Conservation (phyloP, 257 asterid species). For the Echium plantagineum region DNA sequence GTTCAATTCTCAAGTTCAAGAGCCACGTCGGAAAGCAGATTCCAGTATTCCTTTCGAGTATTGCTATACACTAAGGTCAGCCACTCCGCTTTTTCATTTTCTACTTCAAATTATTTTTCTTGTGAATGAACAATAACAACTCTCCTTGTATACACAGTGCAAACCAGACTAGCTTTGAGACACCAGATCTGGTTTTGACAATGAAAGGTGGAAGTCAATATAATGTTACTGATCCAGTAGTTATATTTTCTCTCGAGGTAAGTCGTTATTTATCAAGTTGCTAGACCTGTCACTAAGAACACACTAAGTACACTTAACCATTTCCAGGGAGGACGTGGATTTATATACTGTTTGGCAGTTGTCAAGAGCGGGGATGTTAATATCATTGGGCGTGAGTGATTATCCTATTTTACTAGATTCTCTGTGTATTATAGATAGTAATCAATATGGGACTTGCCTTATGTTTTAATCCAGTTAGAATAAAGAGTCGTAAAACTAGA, state of each 20-base stretch:
- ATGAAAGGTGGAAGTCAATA: conserved; percentile 67
- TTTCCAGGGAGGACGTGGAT: conserved; percentile 37
- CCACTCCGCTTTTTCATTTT: neutral
- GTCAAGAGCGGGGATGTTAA: conserved; percentile 64
- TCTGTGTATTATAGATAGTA: neutral
- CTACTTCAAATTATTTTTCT: conserved; percentile 1
- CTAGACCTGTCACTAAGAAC: conserved; percentile 5
- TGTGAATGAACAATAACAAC: conserved; percentile 8
- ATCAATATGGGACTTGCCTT: neutral
- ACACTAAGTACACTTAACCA: conserved; percentile 14
- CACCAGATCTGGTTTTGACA: conserved; percentile 64
- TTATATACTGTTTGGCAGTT: conserved; percentile 63
- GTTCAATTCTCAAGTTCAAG: conserved; percentile 49
- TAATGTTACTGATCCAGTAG: conserved; percentile 33
- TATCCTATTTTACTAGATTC: neutral
- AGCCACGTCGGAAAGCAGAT: conserved; percentile 43
- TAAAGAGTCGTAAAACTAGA: too few species aligned
- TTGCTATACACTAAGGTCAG: conserved; percentile 66
- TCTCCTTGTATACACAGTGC: conserved; percentile 34
- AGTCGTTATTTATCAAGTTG: conserved; percentile 7
- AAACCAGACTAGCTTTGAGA: conserved; percentile 26
- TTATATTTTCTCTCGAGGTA: conserved; percentile 42
- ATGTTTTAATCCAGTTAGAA: neutral
- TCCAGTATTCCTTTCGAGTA: conserved; percentile 47
- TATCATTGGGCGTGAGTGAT: conserved; percentile 92